Conservation (phyloP, 116 monocot genomes). For the Cymodocea nodosa region DNA sequence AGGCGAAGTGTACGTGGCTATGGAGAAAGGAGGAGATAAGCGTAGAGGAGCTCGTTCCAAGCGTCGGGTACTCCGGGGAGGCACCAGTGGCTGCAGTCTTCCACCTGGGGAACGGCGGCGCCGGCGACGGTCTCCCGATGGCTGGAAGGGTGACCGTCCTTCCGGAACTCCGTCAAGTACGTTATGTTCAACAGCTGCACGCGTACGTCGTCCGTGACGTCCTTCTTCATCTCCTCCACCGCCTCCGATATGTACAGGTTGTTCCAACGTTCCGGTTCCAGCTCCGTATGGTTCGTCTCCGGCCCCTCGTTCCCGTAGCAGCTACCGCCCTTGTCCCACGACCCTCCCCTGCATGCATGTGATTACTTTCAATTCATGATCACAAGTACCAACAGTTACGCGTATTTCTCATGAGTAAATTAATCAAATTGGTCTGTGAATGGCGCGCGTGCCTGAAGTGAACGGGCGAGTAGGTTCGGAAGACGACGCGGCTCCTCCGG, state of each 20-base stretch:
- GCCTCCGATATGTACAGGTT: slow-evolving; percentile 17
- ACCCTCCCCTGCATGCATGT: slow-evolving; percentile 31
- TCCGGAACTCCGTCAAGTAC: slow-evolving; percentile 40
- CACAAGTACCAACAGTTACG: not conserved
- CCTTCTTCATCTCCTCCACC: slow-evolving; percentile 6
- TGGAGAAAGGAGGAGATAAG: slow-evolving; percentile 24
- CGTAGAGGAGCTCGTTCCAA: slow-evolving; percentile 71
- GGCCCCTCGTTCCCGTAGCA: slow-evolving; percentile 27
- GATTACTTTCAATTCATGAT: not conserved
- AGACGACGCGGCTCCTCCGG: slow-evolving; percentile 32
- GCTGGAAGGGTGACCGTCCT: slow-evolving; percentile 59
- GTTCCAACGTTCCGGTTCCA: slow-evolving; percentile 49
- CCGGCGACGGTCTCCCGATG: slow-evolving; percentile 27
- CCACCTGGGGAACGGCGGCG: not conserved
- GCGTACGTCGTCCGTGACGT: not conserved
- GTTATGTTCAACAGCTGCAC: slow-evolving; percentile 50
- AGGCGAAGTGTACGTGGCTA: too few relatives aligned
- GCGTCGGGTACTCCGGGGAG: slow-evolving; percentile 85
- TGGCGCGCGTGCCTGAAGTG: slow-evolving; percentile 42
- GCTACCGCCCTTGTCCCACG: slow-evolving; percentile 45
- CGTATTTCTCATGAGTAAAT: too few relatives aligned
- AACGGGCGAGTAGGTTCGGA: slow-evolving; percentile 55
- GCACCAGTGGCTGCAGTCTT: slow-evolving; percentile 98
- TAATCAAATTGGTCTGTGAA: not conserved
- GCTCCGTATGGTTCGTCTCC: not conserved